Evolutionary conservation across 257 asterid species (phyloP).

Genomic region (Solanum chiquidenum): DNA sequence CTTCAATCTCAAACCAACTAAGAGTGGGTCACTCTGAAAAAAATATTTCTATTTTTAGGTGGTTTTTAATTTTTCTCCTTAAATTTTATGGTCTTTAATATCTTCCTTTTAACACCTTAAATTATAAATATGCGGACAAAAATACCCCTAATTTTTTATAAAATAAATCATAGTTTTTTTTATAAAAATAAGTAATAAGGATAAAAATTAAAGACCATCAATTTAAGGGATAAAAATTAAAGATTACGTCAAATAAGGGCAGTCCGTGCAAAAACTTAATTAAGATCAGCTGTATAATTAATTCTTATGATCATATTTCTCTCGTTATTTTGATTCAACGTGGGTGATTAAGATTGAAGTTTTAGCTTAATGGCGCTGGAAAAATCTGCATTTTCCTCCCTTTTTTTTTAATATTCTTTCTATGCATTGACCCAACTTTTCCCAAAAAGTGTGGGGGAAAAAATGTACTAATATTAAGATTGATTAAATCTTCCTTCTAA

Average conservation of each 20-base stretch:
- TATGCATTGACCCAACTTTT: neutral
- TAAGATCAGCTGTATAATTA: neutral
- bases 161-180: too few species aligned
- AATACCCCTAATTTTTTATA: neutral
- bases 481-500: neutral
- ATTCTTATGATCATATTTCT: neutral
- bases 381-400: neutral
- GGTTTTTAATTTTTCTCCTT: too few species aligned
- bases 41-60: neutral
- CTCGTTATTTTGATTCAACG: neutral
- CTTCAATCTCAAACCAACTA: neutral
- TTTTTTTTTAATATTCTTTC: neutral
- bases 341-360: neutral
- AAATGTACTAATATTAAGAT: neutral
- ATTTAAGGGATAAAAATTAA: neutral
- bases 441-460: neutral
- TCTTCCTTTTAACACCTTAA: too few species aligned
- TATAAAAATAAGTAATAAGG: too few species aligned
- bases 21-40: neutral
- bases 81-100: neutral
- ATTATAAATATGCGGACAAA: neutral
- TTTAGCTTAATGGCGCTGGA: neutral
- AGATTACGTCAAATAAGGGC: neutral
- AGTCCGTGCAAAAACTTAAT: neutral
- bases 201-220: too few species aligned